Base-by-base conservation (phyloP, 108 stramenopile species). In the Aureococcus anophagefferens region DNA sequence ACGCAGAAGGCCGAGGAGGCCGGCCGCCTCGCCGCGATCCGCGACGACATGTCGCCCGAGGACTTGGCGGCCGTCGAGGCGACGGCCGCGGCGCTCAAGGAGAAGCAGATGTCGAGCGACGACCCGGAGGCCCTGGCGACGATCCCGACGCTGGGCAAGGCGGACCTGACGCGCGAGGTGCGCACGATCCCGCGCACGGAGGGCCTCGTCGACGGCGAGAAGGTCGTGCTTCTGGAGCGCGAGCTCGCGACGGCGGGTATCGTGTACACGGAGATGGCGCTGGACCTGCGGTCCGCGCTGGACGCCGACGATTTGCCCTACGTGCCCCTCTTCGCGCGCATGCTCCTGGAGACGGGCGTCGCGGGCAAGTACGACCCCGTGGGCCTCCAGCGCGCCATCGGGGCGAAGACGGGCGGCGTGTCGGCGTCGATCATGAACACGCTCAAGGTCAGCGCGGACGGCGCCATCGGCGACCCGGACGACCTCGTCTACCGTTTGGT, bases 321-420 rank as follows among this genome's bases (percentile, higher is more conserved):
- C 69, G 83, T 98, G 40, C 90, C 93, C 32, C 73, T 98, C 32
- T 91, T 96, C 72, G 85, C 92, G 33, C 75, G 89, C 18, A 80
- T 94, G 63, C 84, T 95, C 83, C 89, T 82, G 83, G 94, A 96
- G 79, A 90, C 91, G 36, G 96, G 96, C 30, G 92, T 94, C 30
- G 90, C 90, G 14, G 40, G 40, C 13, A 85, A 86, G 32, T 86
- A 85, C 63, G 93, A 96, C 75, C 84, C 84, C 67, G 92, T 94
- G 29, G 89, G 81, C n/a, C 78, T 93, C 21, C 87, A 86, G 21
- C 83, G 88, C 16, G 74, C 79, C 34, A 77, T 80, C 73, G 79
- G 76, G 21, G 46, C 73, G 35, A 72, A 73, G 35, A 80, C 79
- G n/a, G 79, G 79, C 35, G 79, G 79, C 32, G 73, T 80, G 0